Evolutionary conservation across 2,329 filamentous ascomycete species (phyloP).

Genomic region (Berkeleyomyces rouxiae): DNA sequence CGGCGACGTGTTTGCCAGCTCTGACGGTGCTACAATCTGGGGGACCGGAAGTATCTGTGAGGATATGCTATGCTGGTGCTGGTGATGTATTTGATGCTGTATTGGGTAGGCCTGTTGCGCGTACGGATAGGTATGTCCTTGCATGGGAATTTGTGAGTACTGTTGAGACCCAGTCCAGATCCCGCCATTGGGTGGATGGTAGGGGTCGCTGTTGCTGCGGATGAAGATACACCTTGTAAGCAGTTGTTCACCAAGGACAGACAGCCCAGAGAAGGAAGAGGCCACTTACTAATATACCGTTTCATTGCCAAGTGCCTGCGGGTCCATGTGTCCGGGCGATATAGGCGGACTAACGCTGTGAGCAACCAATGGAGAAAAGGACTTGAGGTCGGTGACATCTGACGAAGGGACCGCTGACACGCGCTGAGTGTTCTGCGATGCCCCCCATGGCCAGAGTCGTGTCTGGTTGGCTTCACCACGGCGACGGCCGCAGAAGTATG

Average conservation of each 20-base stretch:
- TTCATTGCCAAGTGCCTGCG: background rate
- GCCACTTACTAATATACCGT: background rate
- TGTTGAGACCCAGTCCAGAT: background rate
- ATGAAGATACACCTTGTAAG: background rate
- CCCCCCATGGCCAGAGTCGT: conserved; percentile 1
- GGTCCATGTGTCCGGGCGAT: background rate
- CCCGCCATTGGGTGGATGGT: background rate
- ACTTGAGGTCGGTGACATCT: background rate
- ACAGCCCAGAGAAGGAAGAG: background rate
- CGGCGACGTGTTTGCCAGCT: background rate
- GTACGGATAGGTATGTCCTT: background rate
- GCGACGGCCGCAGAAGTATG: conserved; percentile 32
- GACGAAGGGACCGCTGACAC: background rate
- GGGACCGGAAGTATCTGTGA: background rate
- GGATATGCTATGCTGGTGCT: background rate
- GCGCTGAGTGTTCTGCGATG: background rate
- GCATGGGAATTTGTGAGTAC: background rate
- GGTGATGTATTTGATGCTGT: background rate
- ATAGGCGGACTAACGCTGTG: background rate
- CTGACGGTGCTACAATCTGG: background rate
- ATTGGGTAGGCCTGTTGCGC: background rate
- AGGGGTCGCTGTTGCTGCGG: background rate
- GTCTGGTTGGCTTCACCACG: conserved; percentile 15
- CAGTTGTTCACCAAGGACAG: background rate
- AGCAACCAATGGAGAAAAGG: background rate